Evolutionary conservation across 1,284 basidiomycete genomes (phyloP), one percentile per base, ranked within the genome.

Genomic region (Sanghuangporus weigelae): DNA sequence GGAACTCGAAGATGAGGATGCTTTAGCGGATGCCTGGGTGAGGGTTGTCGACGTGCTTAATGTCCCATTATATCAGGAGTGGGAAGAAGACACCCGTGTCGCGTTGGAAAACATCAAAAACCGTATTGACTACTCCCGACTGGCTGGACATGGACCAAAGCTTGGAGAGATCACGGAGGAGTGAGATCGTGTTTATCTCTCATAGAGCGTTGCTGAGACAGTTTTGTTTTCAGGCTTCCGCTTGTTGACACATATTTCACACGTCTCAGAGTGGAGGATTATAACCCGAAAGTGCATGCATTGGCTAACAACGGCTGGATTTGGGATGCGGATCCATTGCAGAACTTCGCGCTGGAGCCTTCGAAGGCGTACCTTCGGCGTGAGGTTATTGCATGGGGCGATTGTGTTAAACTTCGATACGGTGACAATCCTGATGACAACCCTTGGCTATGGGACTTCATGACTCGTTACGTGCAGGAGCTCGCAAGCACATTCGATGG

Each of bases 271-370:
- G 83, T 84, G 1, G 75, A 84, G 57, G 81, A 84, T 55, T 79
- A 81, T 66, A 86, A 95, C 63, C 85, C 89, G 1, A 73, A 81
- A 21, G 79, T 84, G 8, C 91, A 95, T 70, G 89, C 92, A 0
- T 78, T 98, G 36, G 96, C 96, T 5, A 98, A 98, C 77, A 99
- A 99, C 71, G 96, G 96, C 7, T 99, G 96, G 96, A 96, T 99
- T 70, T 99, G 96, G 96, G 82, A 91, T 64, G 96, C 96, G 1
- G 90, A 99, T 74, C 96, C 96, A 0, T 82, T 99, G 21, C 83
- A 88, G 68, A 97, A 98, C 78, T 99, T 99, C 77, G 96, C 96
- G 8, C 84, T 93, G n/a, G 85, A 86, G 56, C 90, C 92, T 0
- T 98, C 96, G n/a, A 96, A 96, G 73, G 92, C 95, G 1, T 99